A percentile compares a stretch with the other conserved stretches of the same genome.
These are phyloP conservation scores for Phoma sp. DNA, from an alignment of 2,329 filamentous ascomycete genomes.

Conservation along the genomic window DNA sequence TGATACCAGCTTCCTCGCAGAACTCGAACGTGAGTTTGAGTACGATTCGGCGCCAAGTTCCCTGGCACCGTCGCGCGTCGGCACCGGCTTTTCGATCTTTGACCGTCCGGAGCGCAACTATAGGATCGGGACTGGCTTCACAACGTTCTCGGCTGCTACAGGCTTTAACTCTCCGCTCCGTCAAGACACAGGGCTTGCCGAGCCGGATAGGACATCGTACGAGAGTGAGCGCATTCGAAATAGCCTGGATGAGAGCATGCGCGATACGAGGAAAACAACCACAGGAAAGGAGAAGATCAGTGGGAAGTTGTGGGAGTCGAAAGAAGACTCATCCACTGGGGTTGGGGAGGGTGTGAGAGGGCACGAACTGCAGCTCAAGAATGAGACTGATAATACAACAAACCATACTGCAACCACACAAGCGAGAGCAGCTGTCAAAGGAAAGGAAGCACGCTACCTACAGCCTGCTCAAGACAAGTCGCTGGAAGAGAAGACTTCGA, in stretches of 20 bases:
- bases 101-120: slow-evolving; percentile 25
- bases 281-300: slow-evolving; percentile 31
- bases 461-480: slow-evolving; percentile 21
- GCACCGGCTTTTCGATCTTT: slow-evolving; percentile 37
- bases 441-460: background rate
- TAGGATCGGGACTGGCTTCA: slow-evolving; percentile 28
- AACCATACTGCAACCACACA: background rate
- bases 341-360: slow-evolving; percentile 27
- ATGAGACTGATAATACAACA: background rate
- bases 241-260: slow-evolving; percentile 33
- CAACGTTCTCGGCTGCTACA: slow-evolving; percentile 30
- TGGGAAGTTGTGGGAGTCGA: slow-evolving; percentile 35
- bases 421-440: background rate
- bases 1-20: slow-evolving; percentile 31
- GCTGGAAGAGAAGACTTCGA: slow-evolving; percentile 39
- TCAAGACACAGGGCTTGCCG: slow-evolving; percentile 46
- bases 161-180: slow-evolving; percentile 39
- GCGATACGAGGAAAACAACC: slow-evolving; percentile 18
- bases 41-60: slow-evolving; percentile 35
- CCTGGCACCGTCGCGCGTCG: slow-evolving; percentile 30
- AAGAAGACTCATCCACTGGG: slow-evolving; percentile 24
- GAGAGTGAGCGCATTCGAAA: slow-evolving; percentile 36
- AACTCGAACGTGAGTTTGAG: slow-evolving; percentile 41
- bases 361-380: slow-evolving; percentile 16
- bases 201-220: slow-evolving; percentile 24